A percentile compares a stretch with the other conserved stretches of the same genome.
These are phyloP conservation scores for Pulveroboletus frians DNA, from an alignment of 768 basidiomycete genomes.

Conservation along the genomic window DNA sequence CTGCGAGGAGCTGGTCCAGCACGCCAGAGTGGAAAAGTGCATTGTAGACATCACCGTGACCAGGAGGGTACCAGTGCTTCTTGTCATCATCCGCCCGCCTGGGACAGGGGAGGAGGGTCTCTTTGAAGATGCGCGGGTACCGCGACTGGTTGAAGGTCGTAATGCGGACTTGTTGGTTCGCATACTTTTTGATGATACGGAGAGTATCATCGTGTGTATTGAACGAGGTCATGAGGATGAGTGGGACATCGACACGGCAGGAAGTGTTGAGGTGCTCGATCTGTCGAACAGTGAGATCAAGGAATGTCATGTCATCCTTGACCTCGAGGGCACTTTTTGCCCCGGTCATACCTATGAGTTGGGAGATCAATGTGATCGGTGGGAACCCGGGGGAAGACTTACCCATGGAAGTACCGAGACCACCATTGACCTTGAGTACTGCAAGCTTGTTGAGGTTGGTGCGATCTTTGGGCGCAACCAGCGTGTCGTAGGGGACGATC, in stretches of 20 bases:
- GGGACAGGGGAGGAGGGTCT: slow-evolving; percentile 60
- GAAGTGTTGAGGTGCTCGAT: slow-evolving; percentile 66
- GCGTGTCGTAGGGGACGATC: slow-evolving; percentile 53
- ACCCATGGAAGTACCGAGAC: slow-evolving; percentile 65
- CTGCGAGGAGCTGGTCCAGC: slow-evolving; percentile 63
- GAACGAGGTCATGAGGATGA: slow-evolving; percentile 80
- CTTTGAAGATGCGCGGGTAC: slow-evolving; percentile 69
- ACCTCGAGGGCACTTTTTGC: slow-evolving; percentile 75
- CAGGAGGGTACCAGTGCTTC: slow-evolving; percentile 71
- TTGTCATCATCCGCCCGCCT: slow-evolving; percentile 55
- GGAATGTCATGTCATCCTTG: slow-evolving; percentile 66
- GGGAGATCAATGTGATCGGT: slow-evolving; percentile 1
- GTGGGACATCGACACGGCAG: slow-evolving; percentile 62
- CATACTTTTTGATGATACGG: slow-evolving; percentile 76
- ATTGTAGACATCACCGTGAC: slow-evolving; percentile 73
- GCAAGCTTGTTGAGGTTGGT: slow-evolving; percentile 62
- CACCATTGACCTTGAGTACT: slow-evolving; percentile 76
- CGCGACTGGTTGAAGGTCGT: slow-evolving; percentile 69
- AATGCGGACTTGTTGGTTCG: slow-evolving; percentile 72
- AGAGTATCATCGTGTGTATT: slow-evolving; percentile 77
- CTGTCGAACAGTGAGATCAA: slow-evolving; percentile 59
- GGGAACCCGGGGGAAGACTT: slow-evolving; percentile 1
- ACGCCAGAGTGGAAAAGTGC: slow-evolving; percentile 67
- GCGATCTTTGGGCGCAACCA: slow-evolving; percentile 42
- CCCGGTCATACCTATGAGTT: slow-evolving; percentile 44